Percentiles rank a stretch among this genome's conserved stretches.
These are phyloP conservation scores for Isoetes taiwanensis DNA, from an alignment of 75 land plant genomes.

Conservation along the genomic window DNA sequence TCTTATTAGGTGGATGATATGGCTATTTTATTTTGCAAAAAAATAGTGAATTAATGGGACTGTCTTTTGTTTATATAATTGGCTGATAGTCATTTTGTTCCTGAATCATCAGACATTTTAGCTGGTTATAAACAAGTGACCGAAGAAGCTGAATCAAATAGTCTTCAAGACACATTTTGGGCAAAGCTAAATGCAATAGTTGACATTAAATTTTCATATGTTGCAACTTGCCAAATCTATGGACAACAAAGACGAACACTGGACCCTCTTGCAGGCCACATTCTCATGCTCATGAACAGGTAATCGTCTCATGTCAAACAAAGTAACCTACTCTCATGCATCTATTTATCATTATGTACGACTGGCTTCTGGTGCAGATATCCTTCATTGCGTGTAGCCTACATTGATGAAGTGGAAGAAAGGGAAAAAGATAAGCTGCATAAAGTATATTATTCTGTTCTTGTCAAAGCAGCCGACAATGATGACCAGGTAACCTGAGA, in stretches of 20 bases:
- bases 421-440: constrained; percentile 16
- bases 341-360: not conserved
- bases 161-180: not conserved
- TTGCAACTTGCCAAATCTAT: constrained; percentile 1
- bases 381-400: constrained; percentile 70
- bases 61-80: no score
- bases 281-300: not conserved
- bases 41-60: no score
- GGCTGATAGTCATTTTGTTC: no score
- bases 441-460: constrained; percentile 46
- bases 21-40: no score
- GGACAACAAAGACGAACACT: not conserved
- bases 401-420: constrained; percentile 66
- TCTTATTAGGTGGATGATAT: no score
- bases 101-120: no score
- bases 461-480: constrained; percentile 34
- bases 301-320: no score
- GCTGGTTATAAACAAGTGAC: no score
- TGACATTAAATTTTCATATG: constrained; percentile 6
- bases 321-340: no score
- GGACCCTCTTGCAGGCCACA: not conserved
- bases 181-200: not conserved
- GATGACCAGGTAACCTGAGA: constrained; percentile 2
- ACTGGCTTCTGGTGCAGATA: constrained; percentile 26
- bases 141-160: no score